phyloP scores from a whole-genome alignment of 176 grass and related monocot genomes.

The Poa annua region DNA sequence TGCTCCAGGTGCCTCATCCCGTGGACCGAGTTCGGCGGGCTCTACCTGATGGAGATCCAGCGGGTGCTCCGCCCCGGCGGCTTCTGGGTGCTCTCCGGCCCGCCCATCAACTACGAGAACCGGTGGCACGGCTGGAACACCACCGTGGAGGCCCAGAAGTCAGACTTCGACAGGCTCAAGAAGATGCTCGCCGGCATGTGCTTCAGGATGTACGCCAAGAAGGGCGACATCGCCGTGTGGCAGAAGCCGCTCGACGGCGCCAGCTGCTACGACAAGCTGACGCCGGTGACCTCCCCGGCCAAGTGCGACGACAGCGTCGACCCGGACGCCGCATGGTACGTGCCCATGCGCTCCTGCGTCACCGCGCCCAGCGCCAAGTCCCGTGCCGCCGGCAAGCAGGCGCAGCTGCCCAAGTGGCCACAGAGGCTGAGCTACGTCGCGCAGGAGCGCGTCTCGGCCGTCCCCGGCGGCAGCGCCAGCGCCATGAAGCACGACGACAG shows the following conservation, averaged over 20 bases:
- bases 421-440: conserved; percentile 56
- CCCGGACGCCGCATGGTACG: conserved; percentile 86
- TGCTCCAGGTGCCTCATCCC: conserved; percentile 92
- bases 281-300: conserved; percentile 57
- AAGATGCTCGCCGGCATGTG: conserved; percentile 78
- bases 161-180: conserved; percentile 69
- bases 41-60: conserved; percentile 87
- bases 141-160: conserved; percentile 78
- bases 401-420: conserved; percentile 87
- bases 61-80: conserved; percentile 85
- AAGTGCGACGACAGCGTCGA: conserved; percentile 94
- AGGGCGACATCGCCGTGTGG: conserved; percentile 96
- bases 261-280: conserved; percentile 80
- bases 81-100: conserved; percentile 91
- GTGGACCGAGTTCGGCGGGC: conserved; percentile 86
- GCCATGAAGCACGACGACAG: conserved; percentile 78
- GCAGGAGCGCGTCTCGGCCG: conserved; percentile 62
- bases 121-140: conserved; percentile 98
- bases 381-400: conserved; percentile 22
- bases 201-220: conserved; percentile 82
- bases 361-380: conserved; percentile 55
- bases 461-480: conserved; percentile 65
- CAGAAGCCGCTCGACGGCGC: conserved; percentile 60
- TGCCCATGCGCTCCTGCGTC: conserved; percentile 81
- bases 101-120: conserved; percentile 96